Conservation (phyloP, 768 basidiomycete species). For the Zangia roseola region DNA sequence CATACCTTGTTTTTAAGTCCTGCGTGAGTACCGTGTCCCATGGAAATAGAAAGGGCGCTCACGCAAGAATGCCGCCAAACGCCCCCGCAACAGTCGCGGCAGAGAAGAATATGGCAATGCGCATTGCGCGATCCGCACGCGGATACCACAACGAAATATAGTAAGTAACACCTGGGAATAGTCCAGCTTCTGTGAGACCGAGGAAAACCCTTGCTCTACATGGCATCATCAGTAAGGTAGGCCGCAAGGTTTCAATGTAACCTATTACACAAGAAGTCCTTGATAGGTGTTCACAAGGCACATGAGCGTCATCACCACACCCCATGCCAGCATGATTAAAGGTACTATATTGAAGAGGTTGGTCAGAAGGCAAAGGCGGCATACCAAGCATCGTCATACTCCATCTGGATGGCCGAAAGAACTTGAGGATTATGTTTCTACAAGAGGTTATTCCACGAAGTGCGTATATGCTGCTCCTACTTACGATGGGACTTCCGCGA, state of each 20-base stretch:
- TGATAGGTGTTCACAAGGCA: constrained; percentile 35
- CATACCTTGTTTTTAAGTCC: constrained; percentile 30
- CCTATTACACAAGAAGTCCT: constrained; percentile 31
- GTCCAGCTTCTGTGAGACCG: constrained; percentile 48
- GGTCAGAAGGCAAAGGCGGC: constrained; percentile 7
- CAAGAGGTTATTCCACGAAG: constrained; percentile 1
- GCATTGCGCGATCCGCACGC: constrained; percentile 52
- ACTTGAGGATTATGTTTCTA: constrained; percentile 39
- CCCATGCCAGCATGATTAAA: constrained; percentile 40
- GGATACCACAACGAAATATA: constrained; percentile 61
- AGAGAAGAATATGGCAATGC: constrained; percentile 63
- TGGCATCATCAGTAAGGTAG: not conserved
- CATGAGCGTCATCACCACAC: constrained; percentile 39
- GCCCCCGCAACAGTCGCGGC: constrained; percentile 56
- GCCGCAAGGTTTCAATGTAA: not conserved
- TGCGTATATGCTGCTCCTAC: constrained; percentile 5
- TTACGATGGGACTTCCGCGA: constrained; percentile 40
- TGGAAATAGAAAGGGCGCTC: constrained; percentile 13
- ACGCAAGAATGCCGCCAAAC: constrained; percentile 51
- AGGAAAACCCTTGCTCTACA: constrained; percentile 42
- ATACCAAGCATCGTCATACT: constrained; percentile 20
- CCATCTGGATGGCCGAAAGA: constrained; percentile 37
- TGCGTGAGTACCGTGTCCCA: not conserved
- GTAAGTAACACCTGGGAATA: constrained; percentile 42
- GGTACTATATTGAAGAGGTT: constrained; percentile 33